These are phyloP conservation scores for Epithele typhae DNA, from an alignment of 768 basidiomycete genomes.

Conservation along the genomic window DNA sequence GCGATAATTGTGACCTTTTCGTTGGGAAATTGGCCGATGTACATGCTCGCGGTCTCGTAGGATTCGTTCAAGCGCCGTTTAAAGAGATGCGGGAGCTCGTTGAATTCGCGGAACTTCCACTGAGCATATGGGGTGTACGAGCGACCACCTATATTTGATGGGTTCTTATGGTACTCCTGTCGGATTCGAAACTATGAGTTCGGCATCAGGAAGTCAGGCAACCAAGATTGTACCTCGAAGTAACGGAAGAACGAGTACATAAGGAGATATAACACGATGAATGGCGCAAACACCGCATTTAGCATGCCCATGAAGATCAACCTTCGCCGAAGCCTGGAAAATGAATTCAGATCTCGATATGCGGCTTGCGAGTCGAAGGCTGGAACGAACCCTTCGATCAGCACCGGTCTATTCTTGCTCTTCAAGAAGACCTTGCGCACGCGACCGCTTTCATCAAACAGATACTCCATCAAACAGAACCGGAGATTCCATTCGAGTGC, in stretches of 20 bases:
- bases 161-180: conserved; percentile 98
- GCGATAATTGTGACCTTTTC: conserved; percentile 86
- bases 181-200: background rate
- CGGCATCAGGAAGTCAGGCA: background rate
- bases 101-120: conserved; percentile 99
- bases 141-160: conserved; percentile 88
- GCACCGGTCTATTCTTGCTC: conserved; percentile 66
- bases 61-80: conserved; percentile 81
- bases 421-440: conserved; percentile 92
- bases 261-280: conserved; percentile 92
- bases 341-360: no score
- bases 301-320: conserved; percentile 97
- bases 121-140: conserved; percentile 92
- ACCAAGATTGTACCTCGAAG: conserved; percentile 66
- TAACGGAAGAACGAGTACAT: conserved; percentile 99
- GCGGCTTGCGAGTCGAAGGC: background rate
- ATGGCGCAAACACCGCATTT: conserved; percentile 93
- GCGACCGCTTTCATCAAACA: conserved; percentile 86
- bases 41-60: conserved; percentile 87
- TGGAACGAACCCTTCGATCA: conserved; percentile 76
- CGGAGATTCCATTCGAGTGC: conserved; percentile 97
- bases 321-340: conserved; percentile 65
- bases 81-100: conserved; percentile 94
- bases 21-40: conserved; percentile 97
- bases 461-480: conserved; percentile 92